phyloP scores from a whole-genome alignment of 2,329 filamentous ascomycete genomes.

The Penicillium corylophilum region DNA sequence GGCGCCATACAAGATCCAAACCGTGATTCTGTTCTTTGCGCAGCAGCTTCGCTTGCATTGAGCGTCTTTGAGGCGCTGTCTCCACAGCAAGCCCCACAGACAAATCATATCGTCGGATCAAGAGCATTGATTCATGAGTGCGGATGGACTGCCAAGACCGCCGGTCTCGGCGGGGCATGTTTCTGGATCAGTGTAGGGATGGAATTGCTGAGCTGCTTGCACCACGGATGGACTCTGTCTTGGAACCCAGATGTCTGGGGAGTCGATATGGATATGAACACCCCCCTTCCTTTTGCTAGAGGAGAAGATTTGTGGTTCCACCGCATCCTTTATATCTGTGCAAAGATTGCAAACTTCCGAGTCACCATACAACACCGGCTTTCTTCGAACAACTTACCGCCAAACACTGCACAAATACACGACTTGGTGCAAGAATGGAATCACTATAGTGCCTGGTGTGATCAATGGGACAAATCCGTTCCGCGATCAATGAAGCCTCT shows the following conservation, averaged over 20 bases:
- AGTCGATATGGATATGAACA: constrained; percentile 71
- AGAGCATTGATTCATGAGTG: constrained; percentile 86
- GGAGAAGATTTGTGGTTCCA: constrained; percentile 85
- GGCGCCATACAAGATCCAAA: constrained; percentile 79
- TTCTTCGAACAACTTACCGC: constrained; percentile 53
- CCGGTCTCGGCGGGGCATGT: constrained; percentile 79
- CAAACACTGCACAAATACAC: constrained; percentile 60
- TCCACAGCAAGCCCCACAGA: constrained; percentile 72
- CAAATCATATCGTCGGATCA: constrained; percentile 85
- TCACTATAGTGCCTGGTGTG: constrained; percentile 74
- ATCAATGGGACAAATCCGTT: constrained; percentile 75
- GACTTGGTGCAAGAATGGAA: constrained; percentile 74
- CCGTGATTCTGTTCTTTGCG: constrained; percentile 78
- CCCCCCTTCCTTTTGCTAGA: constrained; percentile 55
- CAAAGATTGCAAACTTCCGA: constrained; percentile 82
- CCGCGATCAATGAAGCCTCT: constrained; percentile 86
- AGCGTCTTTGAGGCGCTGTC: constrained; percentile 95
- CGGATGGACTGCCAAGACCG: constrained; percentile 77
- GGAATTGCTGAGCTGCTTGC: constrained; percentile 84
- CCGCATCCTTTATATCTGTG: constrained; percentile 82
- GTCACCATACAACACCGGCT: constrained; percentile 65
- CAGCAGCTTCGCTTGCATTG: constrained; percentile 80
- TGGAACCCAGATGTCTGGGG: constrained; percentile 93
- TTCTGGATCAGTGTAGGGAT: constrained; percentile 93
- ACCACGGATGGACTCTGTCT: constrained; percentile 80